Evolutionary conservation across 2,329 filamentous ascomycete species (phyloP).

Genomic region (Paecilomyces variotii): DNA sequence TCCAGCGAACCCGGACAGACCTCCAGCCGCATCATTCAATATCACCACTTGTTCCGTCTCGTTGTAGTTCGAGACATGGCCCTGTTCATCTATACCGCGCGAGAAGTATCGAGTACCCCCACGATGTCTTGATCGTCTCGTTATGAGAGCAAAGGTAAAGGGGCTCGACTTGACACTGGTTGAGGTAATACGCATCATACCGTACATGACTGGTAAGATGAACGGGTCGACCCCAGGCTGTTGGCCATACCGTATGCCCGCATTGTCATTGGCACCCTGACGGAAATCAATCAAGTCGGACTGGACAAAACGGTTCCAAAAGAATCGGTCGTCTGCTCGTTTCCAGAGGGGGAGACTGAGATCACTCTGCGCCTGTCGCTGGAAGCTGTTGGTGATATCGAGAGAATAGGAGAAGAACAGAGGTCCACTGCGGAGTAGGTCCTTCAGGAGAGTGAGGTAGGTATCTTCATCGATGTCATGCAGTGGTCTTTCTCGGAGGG

Average conservation of each 20-base stretch:
- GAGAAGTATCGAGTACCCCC: slow-evolving; percentile 94
- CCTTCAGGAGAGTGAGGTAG: slow-evolving; percentile 75
- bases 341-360: slow-evolving; percentile 72
- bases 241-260: slow-evolving; percentile 40
- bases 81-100: slow-evolving; percentile 83
- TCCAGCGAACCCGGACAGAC: slow-evolving; percentile 71
- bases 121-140: slow-evolving; percentile 76
- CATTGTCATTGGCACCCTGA: slow-evolving; percentile 44
- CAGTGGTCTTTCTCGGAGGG: slow-evolving; percentile 83
- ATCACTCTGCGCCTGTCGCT: slow-evolving; percentile 77
- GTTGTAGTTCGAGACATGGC: slow-evolving; percentile 97
- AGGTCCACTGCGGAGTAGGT: slow-evolving; percentile 70
- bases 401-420: slow-evolving; percentile 99
- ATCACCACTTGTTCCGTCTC: slow-evolving; percentile 93
- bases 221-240: slow-evolving; percentile 79
- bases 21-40: slow-evolving; percentile 70
- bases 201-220: slow-evolving; percentile 91
- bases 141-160: slow-evolving; percentile 80
- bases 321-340: slow-evolving; percentile 92
- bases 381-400: slow-evolving; percentile 94
- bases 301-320: slow-evolving; percentile 94
- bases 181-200: slow-evolving; percentile 84
- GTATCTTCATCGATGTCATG: slow-evolving; percentile 91
- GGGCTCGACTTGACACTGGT: slow-evolving; percentile 78
- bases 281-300: slow-evolving; percentile 88